Evolutionary conservation across 169 alveolate species (phyloP).

Genomic region (Miamiensis avidus): DNA sequence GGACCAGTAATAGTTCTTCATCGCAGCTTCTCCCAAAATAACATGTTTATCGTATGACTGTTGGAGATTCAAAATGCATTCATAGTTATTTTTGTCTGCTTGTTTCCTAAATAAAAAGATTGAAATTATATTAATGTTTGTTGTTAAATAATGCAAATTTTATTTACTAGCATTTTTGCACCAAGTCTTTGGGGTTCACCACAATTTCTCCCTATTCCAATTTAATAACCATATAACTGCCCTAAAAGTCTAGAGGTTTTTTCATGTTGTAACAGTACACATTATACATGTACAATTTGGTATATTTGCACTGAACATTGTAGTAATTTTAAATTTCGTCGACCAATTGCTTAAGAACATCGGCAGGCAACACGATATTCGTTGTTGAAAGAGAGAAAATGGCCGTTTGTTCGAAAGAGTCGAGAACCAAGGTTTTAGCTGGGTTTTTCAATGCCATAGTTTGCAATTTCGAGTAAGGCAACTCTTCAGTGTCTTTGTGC

Average conservation of each 20-base stretch:
- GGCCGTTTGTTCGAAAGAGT: not conserved
- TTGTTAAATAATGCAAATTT: too few relatives aligned
- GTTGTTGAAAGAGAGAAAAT: slow-evolving; percentile 7
- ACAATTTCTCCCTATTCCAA: not conserved
- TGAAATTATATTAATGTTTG: too few relatives aligned
- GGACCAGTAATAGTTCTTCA: slow-evolving; percentile 7
- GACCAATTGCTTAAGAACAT: not conserved
- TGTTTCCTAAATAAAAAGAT: not conserved
- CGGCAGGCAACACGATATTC: slow-evolving; percentile 7
- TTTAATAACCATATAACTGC: slow-evolving; percentile 3
- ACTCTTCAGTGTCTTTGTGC: slow-evolving; percentile 1
- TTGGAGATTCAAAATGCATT: slow-evolving; percentile 13
- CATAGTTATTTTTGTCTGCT: not conserved
- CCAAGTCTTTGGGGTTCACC: slow-evolving; percentile 9
- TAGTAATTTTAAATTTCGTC: not conserved
- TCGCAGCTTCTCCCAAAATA: slow-evolving; percentile 20
- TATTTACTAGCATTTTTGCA: not conserved
- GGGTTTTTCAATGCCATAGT: not conserved
- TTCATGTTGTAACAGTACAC: slow-evolving; percentile 16
- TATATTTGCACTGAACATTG: not conserved
- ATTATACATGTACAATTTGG: not conserved
- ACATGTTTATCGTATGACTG: slow-evolving; percentile 10
- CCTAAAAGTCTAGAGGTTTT: not conserved
- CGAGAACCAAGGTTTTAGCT: not conserved
- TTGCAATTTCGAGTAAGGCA: not conserved